A percentile compares a stretch with the other conserved stretches of the same genome.
Evolutionary conservation across 2,329 filamentous ascomycete species (phyloP).

Genomic region (Podosphaera xanthii): DNA sequence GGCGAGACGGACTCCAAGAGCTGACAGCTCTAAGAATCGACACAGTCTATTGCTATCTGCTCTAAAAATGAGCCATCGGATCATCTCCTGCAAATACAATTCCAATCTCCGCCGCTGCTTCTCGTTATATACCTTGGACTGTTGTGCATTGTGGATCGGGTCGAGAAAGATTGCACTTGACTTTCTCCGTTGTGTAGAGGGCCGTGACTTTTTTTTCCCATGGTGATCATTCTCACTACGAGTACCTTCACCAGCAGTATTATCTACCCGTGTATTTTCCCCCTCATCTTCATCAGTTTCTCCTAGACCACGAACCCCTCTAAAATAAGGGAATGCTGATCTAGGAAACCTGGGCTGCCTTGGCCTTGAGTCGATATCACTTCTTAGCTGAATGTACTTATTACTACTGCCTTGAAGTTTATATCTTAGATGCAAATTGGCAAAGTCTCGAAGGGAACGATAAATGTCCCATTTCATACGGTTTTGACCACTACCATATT

Average conservation of each 20-base stretch:
- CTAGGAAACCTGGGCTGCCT: slow-evolving; percentile 80
- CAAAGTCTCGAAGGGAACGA: slow-evolving; percentile 69
- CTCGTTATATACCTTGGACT: slow-evolving; percentile 39
- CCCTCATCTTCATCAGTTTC: slow-evolving; percentile 48
- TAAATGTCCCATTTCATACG: slow-evolving; percentile 93
- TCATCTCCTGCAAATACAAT: slow-evolving; percentile 78
- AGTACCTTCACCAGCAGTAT: slow-evolving; percentile 36
- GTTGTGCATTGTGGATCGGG: slow-evolving; percentile 4
- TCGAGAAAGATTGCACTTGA: slow-evolving; percentile 28
- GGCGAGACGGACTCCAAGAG: slow-evolving; percentile 75
- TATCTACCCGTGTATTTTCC: slow-evolving; percentile 17
- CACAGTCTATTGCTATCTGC: slow-evolving; percentile 89
- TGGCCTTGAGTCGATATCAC: slow-evolving; percentile 41
- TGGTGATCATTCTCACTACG: slow-evolving; percentile 43
- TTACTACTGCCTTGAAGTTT: slow-evolving; percentile 69
- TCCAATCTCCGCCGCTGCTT: slow-evolving; percentile 70
- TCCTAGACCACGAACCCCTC: slow-evolving; percentile 56
- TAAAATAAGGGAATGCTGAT: slow-evolving; percentile 72
- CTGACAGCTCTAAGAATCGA: slow-evolving; percentile 86
- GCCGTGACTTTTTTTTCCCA: slow-evolving; percentile 29
- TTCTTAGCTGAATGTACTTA: slow-evolving; percentile 49
- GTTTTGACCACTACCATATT: slow-evolving; percentile 87
- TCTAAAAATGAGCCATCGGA: slow-evolving; percentile 89
- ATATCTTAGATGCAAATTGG: slow-evolving; percentile 84
- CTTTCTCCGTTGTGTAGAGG: slow-evolving; percentile 19